Base-by-base conservation (phyloP, 805 yeast species). In the Yarrowia sp. region DNA sequence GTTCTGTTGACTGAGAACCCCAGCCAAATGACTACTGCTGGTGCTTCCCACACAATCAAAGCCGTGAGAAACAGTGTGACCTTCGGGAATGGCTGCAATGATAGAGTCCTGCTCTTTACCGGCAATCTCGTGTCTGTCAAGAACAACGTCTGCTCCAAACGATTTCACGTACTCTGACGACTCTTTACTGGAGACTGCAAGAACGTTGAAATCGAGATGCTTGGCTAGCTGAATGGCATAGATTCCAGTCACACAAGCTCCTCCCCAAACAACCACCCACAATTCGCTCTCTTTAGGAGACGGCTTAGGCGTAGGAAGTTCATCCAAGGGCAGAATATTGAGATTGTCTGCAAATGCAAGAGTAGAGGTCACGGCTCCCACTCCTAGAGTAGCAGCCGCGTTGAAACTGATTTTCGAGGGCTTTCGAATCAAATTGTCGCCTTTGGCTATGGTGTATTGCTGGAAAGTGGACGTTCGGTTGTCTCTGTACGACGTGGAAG, bases 171-270 rank as follows among this genome's bases (percentile, higher is more conserved):
- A 56, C 12, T 53, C 40, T 1, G 46, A 12, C 5, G 42, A 35
- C 26, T 66, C 53, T 22, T 55, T 52, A 22, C 69, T 66, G 26
- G 68, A 19, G 2, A 58, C 35, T 8, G 69, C 69, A 36, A 66
- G 42, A 4, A 66, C 69, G 15, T 66, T 66, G 50, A 66, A 40
- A 5, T 36, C 50, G 9, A 22, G 22, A 56, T 66, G 50, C 22
- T 66, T 66, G 22, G 69, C 69, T 3, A 66, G 67, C 11, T 66
- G 69, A 10, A 66, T 58, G 12, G 67, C 64, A n/a, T 43, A 66
- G 26, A 58, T 26, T 11, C 69, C 69, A 11, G 69, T 66, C 8
- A 66, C 69, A 32, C 69, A 66, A 12, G 69, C 64, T 5, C 69
- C 69, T 40, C 69, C 69, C 69, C 69, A 66, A 2, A 66, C 40